phyloP scores from a whole-genome alignment of 306 rosid species.

The Prunus armeniaca region DNA sequence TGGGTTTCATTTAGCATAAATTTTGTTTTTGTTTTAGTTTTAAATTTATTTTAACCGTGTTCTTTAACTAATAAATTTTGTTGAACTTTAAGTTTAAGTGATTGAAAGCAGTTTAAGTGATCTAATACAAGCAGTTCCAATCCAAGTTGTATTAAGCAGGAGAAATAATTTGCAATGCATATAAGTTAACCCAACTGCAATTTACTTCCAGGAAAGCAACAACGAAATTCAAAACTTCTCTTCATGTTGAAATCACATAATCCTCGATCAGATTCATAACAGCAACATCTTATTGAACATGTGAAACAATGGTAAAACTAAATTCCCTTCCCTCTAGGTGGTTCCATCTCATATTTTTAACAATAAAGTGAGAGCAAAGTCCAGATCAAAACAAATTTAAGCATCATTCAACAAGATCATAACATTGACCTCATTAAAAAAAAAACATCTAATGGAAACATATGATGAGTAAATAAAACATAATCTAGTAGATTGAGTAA shows the following conservation, averaged over 20 bases:
- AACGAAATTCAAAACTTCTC: neutral
- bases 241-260: neutral
- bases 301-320: neutral
- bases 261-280: neutral
- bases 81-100: too few species aligned
- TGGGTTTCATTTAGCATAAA: neutral
- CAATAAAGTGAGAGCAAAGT: constrained; percentile 5
- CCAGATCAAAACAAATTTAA: constrained; percentile 13
- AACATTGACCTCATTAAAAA: neutral
- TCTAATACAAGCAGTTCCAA: too few species aligned
- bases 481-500: constrained; percentile 68
- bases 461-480: neutral
- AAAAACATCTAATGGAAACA: constrained; percentile 22
- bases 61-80: neutral
- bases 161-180: neutral
- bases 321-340: constrained; percentile 19
- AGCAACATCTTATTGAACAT: constrained; percentile 6
- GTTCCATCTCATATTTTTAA: constrained; percentile 30
- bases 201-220: neutral
- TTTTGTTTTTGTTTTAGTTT: neutral
- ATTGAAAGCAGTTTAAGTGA: too few species aligned
- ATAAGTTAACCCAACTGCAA: too few species aligned
- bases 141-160: neutral
- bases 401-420: constrained; percentile 22
- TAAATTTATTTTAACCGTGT: neutral